Evolutionary conservation across 202 grass and related monocot genomes (phyloP).

Genomic region (Schoenoplectus tabernaemontani): DNA sequence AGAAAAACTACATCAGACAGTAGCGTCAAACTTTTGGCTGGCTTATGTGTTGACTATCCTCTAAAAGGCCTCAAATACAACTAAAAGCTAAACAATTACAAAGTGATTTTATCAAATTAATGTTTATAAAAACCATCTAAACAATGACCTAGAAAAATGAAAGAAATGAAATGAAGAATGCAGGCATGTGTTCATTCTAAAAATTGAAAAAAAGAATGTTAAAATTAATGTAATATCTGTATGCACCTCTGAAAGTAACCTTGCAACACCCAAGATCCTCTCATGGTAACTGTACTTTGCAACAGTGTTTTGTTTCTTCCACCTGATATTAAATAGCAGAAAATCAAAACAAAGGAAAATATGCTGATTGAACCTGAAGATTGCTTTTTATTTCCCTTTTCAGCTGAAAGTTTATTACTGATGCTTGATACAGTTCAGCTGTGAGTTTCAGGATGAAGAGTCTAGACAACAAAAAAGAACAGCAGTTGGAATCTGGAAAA

Average conservation of each 20-base stretch:
- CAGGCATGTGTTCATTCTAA: background rate
- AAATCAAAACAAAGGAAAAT: background rate
- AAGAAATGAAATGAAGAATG: background rate
- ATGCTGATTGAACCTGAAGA: background rate
- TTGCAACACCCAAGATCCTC: constrained; percentile 67
- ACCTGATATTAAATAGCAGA: background rate
- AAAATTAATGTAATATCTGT: background rate
- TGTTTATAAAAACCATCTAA: background rate
- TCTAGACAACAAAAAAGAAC: background rate
- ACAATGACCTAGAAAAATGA: background rate
- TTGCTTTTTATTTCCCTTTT: background rate
- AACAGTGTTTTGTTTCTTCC: constrained; percentile 26
- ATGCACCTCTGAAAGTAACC: constrained; percentile 68
- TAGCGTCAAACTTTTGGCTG: background rate
- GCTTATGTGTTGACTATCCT: background rate
- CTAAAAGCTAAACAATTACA: background rate
- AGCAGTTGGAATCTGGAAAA: background rate
- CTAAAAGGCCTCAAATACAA: background rate
- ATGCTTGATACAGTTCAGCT: background rate
- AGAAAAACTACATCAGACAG: background rate
- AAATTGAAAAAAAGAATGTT: background rate
- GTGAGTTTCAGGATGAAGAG: background rate
- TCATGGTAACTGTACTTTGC: constrained; percentile 52
- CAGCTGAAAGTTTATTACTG: background rate
- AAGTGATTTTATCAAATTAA: background rate